Evolutionary conservation across 768 basidiomycete genomes (phyloP), one percentile per base, ranked within the genome.

Genomic region (Calocybe gangraenosa): DNA sequence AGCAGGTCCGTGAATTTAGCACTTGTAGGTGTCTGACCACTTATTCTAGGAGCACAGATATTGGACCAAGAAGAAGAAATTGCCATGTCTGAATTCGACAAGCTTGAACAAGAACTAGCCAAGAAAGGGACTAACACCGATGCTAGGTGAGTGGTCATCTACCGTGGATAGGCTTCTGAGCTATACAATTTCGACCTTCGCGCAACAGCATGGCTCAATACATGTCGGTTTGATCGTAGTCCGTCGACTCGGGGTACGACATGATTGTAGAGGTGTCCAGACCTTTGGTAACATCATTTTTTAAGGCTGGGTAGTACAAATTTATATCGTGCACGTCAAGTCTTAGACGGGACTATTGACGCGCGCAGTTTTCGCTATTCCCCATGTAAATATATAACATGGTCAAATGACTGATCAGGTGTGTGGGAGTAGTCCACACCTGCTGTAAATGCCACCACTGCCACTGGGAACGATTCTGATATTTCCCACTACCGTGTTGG

Each of bases 61-160:
- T 63, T 97, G 40, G 94, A 92, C 57, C 79, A 87, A 53, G 96
- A 98, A 55, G 96, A 98, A 62, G 68, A 75, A 25, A 77, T 98
- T 37, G 88, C 95, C 0, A 59, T 90, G 50, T 79, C 83, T 49
- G 96, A 96, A 65, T 98, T 98, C 57, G 70, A 76, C 31, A 97
- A 92, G 68, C 76, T 96, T 2, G 92, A 95, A 61, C 59, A 83
- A 57, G 80, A 79, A 40, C 65, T 94, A 20, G 65, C 62, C 10
- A 51, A 59, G 35, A 60, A 69, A 31, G 68, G 76, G 51, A 60
- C 69, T 39, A 64, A 72, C 25, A 71, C 76, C 51, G 73, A 54
- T 58, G 66, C 83, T 62, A 64, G 67, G 81, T 72, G 46, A 62
- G 56, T 51, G 22, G n/a, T 20, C 11, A 7, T 11, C 41, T 22